Percentiles rank a stretch among this genome's conserved stretches.
Evolutionary conservation across 352 stramenopile genomes (phyloP).

Genomic region (Phytopythium delawarense): DNA sequence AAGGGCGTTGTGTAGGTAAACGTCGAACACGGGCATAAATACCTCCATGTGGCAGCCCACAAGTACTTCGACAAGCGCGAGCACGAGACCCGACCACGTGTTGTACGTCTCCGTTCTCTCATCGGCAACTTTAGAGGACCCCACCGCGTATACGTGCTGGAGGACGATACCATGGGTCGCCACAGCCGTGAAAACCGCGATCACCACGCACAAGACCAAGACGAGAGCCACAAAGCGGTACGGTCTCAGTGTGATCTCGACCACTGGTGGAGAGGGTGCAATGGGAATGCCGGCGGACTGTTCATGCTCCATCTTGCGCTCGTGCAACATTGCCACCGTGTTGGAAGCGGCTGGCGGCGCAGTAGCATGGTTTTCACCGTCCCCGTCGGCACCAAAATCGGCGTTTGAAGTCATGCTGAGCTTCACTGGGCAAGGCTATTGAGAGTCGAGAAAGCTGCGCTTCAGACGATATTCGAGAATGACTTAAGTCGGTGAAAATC

Average conservation of each 20-base stretch:
- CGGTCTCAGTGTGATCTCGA: slow-evolving; percentile 22
- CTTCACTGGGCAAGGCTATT: too few species aligned
- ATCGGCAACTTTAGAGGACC: slow-evolving; percentile 25
- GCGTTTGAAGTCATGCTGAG: too few species aligned
- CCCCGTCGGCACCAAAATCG: too few species aligned
- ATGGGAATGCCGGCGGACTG: too few species aligned
- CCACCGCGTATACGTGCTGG: slow-evolving; percentile 29
- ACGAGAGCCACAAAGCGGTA: slow-evolving; percentile 9
- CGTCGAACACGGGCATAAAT: slow-evolving; percentile 31
- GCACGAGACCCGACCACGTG: slow-evolving; percentile 34
- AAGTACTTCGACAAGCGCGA: slow-evolving; percentile 40
- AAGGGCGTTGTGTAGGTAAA: slow-evolving; percentile 47
- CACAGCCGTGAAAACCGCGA: slow-evolving; percentile 30
- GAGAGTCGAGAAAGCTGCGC: too few species aligned
- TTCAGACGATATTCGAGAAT: too few species aligned
- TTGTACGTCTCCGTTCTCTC: slow-evolving; percentile 35
- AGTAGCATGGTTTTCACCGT: too few species aligned
- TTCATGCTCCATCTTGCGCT: too few species aligned
- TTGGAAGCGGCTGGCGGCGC: too few species aligned
- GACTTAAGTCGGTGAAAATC: too few species aligned
- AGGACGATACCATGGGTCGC: slow-evolving; percentile 24
- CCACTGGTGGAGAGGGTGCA: neutral
- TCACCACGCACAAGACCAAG: slow-evolving; percentile 23
- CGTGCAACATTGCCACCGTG: too few species aligned
- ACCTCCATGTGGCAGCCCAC: slow-evolving; percentile 29